phyloP scores from a whole-genome alignment of 768 basidiomycete genomes.

The Cystofilobasidium ferigula region DNA sequence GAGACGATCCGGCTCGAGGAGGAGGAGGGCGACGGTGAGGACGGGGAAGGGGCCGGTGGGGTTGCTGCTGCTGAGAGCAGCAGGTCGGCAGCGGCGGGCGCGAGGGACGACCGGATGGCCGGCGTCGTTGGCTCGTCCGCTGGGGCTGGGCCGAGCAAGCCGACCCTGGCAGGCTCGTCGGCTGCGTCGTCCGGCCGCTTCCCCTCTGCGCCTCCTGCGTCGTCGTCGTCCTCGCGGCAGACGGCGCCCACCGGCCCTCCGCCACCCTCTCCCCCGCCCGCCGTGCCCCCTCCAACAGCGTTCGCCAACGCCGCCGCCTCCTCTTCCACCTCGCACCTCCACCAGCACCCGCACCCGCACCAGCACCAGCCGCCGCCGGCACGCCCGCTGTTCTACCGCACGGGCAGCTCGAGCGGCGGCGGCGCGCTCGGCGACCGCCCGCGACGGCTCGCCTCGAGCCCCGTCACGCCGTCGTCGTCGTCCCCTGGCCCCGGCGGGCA shows the following conservation, averaged over 20 bases:
- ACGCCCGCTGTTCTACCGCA: neutral
- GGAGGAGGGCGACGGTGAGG: constrained; percentile 15
- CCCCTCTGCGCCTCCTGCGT: neutral
- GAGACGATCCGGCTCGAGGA: constrained; percentile 25
- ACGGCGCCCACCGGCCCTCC: neutral
- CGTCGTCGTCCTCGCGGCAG: neutral
- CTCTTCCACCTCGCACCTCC: neutral
- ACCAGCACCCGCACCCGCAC: neutral
- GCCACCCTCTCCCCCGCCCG: neutral
- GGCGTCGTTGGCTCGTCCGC: neutral
- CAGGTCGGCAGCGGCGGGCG: neutral
- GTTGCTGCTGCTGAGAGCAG: neutral
- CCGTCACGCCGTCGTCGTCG: neutral
- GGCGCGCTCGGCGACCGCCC: neutral
- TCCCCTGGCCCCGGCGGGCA: too few species aligned
- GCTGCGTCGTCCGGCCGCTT: neutral
- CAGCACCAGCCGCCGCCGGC: neutral
- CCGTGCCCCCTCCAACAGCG: neutral
- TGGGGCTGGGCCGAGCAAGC: neutral
- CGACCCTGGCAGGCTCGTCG: neutral
- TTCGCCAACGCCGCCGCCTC: constrained; percentile 9
- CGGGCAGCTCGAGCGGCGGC: too few species aligned
- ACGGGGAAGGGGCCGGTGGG: neutral
- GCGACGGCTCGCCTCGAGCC: neutral
- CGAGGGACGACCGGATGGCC: too few species aligned